phyloP scores from a whole-genome alignment of 805 yeast species.

The Metschnikowia borealis region DNA sequence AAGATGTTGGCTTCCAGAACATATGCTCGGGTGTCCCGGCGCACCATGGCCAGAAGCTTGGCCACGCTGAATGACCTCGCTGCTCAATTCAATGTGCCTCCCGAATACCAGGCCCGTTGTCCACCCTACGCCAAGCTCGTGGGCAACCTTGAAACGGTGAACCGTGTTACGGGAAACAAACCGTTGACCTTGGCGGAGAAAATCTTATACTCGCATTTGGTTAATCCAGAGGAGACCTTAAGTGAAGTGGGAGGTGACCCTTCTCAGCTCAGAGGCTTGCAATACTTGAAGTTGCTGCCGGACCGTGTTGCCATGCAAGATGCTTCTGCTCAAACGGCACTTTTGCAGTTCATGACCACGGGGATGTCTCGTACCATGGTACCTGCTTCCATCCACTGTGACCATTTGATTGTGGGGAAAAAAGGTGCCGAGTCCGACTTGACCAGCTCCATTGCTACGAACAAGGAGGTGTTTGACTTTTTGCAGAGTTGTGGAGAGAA shows the following conservation, averaged over 20 bases:
- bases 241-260: slow-evolving; percentile 45
- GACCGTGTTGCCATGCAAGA: slow-evolving; percentile 99
- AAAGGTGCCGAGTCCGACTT: slow-evolving; percentile 87
- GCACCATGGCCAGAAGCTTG: slow-evolving; percentile 19
- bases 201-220: slow-evolving; percentile 87
- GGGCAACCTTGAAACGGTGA: slow-evolving; percentile 58
- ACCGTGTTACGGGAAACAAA: slow-evolving; percentile 55
- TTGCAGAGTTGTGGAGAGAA: slow-evolving; percentile 88
- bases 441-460: slow-evolving; percentile 72
- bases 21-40: slow-evolving; percentile 8
- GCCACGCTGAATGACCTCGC: slow-evolving; percentile 29
- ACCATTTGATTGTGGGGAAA: slow-evolving; percentile 95
- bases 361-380: slow-evolving; percentile 84
- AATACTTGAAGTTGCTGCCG: slow-evolving; percentile 89
- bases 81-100: slow-evolving; percentile 43
- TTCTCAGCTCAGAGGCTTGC: slow-evolving; percentile 70
- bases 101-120: slow-evolving; percentile 61
- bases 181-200: slow-evolving; percentile 95
- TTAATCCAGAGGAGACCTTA: slow-evolving; percentile 80
- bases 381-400: slow-evolving; percentile 96
- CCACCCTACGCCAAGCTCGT: slow-evolving; percentile 86
- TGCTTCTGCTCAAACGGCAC: slow-evolving; percentile 99
- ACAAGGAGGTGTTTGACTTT: slow-evolving; percentile 95
- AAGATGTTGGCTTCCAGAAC: slow-evolving; percentile 17
- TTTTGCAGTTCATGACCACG: slow-evolving; percentile 96